Base-by-base conservation (phyloP, 805 yeast species). In the Wickerhamiella nectarea region DNA sequence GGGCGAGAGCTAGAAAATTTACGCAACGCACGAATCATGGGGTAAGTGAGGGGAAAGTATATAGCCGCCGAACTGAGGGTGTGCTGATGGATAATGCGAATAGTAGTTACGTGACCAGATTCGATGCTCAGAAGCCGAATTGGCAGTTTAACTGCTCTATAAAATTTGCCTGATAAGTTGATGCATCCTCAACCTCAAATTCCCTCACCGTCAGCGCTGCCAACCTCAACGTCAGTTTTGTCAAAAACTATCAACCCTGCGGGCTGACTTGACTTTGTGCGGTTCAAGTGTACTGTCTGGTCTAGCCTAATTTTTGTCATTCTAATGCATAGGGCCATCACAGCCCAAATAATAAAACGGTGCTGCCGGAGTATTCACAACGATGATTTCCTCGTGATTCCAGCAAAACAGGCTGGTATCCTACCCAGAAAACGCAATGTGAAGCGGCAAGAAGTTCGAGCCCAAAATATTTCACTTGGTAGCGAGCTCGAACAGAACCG, bases 331-430 rank as follows among this genome's bases (percentile, higher is more conserved):
- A 28, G n/a, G n/a, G 5, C 15, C 15, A 7, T 12, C 3, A 11
- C 15, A 15, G 15, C 31, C 14, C 31, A 28, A 7, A 11, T n/a
- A 28, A 28, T 28, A 10, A 28, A 28, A 12, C 12, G 31, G 15
- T 28, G 31, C 15, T 28, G 31, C 31, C 31, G 31, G 6, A 12
- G 15, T 28, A 28, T 28, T 15, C 31, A 28, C 31, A 28, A 28
- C 31, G 31, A 28, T 28, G 38, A 35, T 19, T 39, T 39, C 14
- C 31, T 39, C 3, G 42, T 39, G n/a, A 34, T 39, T 21, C 33
- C 42, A 2, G 42, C 42, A 3, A 17, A 18, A 14, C 17, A 17
- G n/a, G 20, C 26, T 7, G 42, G 42, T 4, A 39, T 39, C 18
- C 36, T 39, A 4, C 42, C 42, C n/a, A 29, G 20, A 21, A 39